Conservation (phyloP, 345 rosid species). For the Fremontodendron californicum region DNA sequence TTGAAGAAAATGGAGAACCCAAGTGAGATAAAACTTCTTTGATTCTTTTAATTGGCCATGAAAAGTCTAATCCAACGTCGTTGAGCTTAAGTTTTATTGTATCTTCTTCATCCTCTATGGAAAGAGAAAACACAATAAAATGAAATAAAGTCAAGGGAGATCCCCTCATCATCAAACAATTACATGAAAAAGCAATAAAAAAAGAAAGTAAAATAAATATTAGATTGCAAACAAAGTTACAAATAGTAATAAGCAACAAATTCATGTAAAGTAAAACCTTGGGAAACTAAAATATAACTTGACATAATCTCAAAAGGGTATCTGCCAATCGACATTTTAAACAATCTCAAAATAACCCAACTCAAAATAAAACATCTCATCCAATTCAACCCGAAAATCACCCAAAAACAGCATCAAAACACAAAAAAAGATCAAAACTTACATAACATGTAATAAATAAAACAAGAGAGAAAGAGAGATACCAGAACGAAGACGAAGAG, state of each 20-base stretch:
- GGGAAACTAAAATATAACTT: not conserved
- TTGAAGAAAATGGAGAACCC: constrained; percentile 40
- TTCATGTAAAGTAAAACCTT: constrained; percentile 1
- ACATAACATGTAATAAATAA: not conserved
- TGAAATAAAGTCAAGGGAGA: not conserved
- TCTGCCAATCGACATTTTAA: constrained; percentile 17
- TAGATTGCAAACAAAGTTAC: not conserved
- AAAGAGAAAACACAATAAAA: constrained; percentile 14
- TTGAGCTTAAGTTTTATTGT: constrained; percentile 55
- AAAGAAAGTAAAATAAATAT: not conserved
- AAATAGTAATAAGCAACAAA: not conserved
- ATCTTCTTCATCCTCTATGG: constrained; percentile 48
- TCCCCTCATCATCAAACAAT: not conserved
- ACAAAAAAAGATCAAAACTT: not conserved
- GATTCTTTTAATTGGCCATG: constrained; percentile 69
- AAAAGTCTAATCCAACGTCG: constrained; percentile 60
- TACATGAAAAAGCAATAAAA: not conserved
- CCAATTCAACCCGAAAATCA: not conserved
- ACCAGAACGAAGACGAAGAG: constrained; percentile 52
- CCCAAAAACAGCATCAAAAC: not conserved
- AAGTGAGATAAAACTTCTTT: constrained; percentile 50
- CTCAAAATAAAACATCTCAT: not conserved
- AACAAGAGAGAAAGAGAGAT: not conserved
- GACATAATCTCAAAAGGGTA: constrained; percentile 18
- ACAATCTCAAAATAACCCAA: constrained; percentile 10